Percentiles rank a stretch among this genome's conserved stretches.
phyloP scores from a whole-genome alignment of 495 filamentous ascomycete species.

The Neurospora sp. region DNA sequence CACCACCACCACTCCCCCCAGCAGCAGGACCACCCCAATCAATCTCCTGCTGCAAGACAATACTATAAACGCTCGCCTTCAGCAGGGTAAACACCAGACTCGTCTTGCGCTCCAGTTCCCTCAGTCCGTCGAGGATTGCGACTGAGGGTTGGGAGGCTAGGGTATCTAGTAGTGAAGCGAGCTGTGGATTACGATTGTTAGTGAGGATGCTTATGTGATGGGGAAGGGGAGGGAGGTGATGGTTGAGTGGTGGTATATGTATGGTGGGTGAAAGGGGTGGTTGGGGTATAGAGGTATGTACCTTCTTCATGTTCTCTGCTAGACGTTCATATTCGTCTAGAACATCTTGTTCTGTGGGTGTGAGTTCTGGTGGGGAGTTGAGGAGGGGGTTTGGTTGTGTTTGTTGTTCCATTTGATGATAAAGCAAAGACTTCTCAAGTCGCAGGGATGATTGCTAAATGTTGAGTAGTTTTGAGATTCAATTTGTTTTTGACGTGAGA shows the following conservation, averaged over 20 bases:
- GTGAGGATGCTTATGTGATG: too few species aligned
- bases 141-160: conserved; percentile 54
- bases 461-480: not conserved
- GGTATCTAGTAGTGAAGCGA: conserved; percentile 49
- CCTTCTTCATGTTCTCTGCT: conserved; percentile 84
- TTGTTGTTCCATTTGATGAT: conserved; percentile 21
- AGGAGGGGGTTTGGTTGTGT: conserved; percentile 10
- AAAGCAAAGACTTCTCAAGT: not conserved
- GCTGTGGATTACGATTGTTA: conserved; percentile 27
- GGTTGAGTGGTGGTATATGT: conserved; percentile 7
- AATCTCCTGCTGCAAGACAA: conserved; percentile 95
- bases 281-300: conserved; percentile 30
- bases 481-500: not conserved
- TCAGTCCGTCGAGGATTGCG: conserved; percentile 73
- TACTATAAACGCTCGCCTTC: conserved; percentile 96
- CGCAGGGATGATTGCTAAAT: not conserved
- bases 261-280: too few species aligned
- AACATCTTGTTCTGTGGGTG: conserved; percentile 85
- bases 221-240: too few species aligned
- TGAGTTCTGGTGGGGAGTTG: conserved; percentile 42
- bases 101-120: conserved; percentile 86
- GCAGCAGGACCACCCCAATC: conserved; percentile 35
- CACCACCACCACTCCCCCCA: not conserved
- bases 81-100: conserved; percentile 87
- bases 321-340: conserved; percentile 86